Evolutionary conservation across 768 basidiomycete genomes (phyloP).

Genomic region (Tephrocybe rancida): DNA sequence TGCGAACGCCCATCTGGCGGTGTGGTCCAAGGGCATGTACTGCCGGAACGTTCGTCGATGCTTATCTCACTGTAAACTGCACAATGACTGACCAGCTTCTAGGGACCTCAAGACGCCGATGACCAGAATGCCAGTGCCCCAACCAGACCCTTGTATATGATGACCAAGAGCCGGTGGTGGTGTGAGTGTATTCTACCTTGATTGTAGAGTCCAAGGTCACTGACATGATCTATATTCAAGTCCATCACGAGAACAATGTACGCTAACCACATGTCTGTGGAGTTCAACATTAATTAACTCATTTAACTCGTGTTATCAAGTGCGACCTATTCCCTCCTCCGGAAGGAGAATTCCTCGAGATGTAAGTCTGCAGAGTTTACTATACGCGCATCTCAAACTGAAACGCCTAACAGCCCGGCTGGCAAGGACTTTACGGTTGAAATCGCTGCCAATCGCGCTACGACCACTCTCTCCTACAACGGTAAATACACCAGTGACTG

Average conservation of each 20-base stretch:
- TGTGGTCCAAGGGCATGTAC: slow-evolving; percentile 47
- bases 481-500: slow-evolving; percentile 41
- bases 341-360: slow-evolving; percentile 40
- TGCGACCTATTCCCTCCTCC: slow-evolving; percentile 46
- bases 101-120: slow-evolving; percentile 30
- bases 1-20: slow-evolving; percentile 42
- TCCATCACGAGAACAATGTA: slow-evolving; percentile 39
- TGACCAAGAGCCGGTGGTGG: slow-evolving; percentile 46
- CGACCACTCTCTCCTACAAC: slow-evolving; percentile 45
- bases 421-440: slow-evolving; percentile 50
- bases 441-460: slow-evolving; percentile 49
- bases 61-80: neutral
- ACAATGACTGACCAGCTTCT: neutral
- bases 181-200: slow-evolving; percentile 31
- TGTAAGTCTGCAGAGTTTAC: slow-evolving; percentile 32
- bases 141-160: slow-evolving; percentile 45
- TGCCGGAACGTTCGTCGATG: slow-evolving; percentile 40
- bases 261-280: slow-evolving; percentile 4
- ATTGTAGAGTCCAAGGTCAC: neutral
- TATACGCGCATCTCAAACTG: neutral
- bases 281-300: neutral
- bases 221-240: neutral
- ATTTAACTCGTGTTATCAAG: slow-evolving; percentile 28
- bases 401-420: slow-evolving; percentile 38
- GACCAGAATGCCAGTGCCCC: slow-evolving; percentile 41